Conservation (phyloP, 106 monocot genomes). For the Iris macrosiphon region DNA sequence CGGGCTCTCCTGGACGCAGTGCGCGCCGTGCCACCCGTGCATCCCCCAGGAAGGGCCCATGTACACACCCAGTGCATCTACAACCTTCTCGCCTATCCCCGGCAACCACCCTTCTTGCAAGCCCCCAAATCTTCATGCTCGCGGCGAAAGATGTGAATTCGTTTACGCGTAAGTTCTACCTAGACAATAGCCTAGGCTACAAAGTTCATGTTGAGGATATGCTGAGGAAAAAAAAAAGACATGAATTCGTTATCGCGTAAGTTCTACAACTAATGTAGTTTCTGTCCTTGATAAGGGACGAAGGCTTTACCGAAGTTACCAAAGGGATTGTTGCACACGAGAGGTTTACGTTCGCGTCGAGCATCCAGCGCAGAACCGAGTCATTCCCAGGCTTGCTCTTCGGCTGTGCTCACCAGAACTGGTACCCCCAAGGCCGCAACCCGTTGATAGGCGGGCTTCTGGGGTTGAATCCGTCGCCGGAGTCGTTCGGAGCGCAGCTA, state of each 20-base stretch:
- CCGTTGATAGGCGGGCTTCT: no score
- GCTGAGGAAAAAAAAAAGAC: no score
- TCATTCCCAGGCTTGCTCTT: background rate
- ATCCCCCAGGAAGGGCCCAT: background rate
- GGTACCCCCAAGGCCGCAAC: no score
- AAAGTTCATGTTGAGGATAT: no score
- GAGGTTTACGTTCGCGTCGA: background rate
- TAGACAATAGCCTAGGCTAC: no score
- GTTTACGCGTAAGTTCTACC: no score
- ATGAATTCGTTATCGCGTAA: no score
- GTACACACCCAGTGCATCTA: background rate
- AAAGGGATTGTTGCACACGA: background rate
- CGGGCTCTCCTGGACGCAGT: background rate
- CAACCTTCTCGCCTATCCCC: background rate
- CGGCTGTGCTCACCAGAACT: no score
- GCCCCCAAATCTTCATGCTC: background rate
- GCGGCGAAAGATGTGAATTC: background rate
- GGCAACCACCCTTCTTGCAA: background rate
- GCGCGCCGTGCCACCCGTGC: background rate
- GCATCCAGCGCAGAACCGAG: background rate
- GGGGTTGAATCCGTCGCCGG: no score
- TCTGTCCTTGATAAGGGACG: no score
- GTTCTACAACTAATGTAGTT: no score
- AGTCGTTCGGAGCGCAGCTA: no score
- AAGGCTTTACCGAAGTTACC: background rate